Evolutionary conservation across 352 stramenopile species (phyloP).

Genomic region (Pythium utonaiense): DNA sequence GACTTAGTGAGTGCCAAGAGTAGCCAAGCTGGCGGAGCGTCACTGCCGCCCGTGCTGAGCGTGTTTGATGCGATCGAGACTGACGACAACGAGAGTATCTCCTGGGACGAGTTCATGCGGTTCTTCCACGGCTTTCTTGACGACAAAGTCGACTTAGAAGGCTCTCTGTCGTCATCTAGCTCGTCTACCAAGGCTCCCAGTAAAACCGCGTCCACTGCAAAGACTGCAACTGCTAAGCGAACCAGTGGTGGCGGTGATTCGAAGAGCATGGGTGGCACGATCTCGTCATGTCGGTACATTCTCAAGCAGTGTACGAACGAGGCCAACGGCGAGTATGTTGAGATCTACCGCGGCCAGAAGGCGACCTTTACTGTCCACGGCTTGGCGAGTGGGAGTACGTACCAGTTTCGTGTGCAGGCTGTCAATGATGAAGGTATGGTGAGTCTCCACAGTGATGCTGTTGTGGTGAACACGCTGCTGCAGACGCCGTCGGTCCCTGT

Average conservation of each 20-base stretch:
- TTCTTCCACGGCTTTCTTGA: slow-evolving; percentile 73
- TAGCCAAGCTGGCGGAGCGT: background rate
- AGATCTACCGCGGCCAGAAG: slow-evolving; percentile 78
- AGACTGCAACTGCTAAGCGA: background rate
- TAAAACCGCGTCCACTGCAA: background rate
- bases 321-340: slow-evolving; percentile 72
- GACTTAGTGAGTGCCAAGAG: background rate
- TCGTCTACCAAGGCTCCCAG: background rate
- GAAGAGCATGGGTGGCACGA: slow-evolving; percentile 7
- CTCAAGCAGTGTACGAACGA: slow-evolving; percentile 87
- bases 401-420: slow-evolving; percentile 87
- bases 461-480: slow-evolving; percentile 84
- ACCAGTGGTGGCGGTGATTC: background rate
- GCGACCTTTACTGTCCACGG: slow-evolving; percentile 71
- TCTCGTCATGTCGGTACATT: slow-evolving; percentile 57
- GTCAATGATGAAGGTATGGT: slow-evolving; percentile 69
- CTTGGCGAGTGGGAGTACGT: slow-evolving; percentile 76
- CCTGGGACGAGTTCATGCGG: slow-evolving; percentile 79
- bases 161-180: slow-evolving; percentile 4
- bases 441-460: slow-evolving; percentile 65
- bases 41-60: slow-evolving; percentile 35
- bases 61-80: slow-evolving; percentile 90
- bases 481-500: slow-evolving; percentile 57
- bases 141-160: slow-evolving; percentile 26
- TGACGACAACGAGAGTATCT: slow-evolving; percentile 86